Evolutionary conservation across 805 yeast genomes (phyloP), one percentile per base, ranked within the genome.

Genomic region (Candida lessepsii): DNA sequence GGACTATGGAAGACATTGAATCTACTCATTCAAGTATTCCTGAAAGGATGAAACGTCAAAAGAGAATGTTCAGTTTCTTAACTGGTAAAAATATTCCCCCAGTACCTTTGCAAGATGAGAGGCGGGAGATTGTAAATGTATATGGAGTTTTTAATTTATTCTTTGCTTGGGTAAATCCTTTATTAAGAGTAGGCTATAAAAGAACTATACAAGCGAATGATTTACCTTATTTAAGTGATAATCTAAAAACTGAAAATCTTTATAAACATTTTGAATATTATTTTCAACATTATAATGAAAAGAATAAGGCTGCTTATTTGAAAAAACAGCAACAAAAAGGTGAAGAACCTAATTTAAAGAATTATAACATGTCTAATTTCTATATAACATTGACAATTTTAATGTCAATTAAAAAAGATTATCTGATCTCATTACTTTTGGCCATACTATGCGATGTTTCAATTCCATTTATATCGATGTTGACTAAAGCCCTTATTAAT

Each of bases 151-250:
- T 11, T n/a, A 29, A 29, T 18, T 11, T 15, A 6, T 26, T 35
- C 5, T 32, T 8, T 21, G 18, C 5, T 8, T 83, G 88, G 86
- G 58, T 82, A 32, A 54, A 60, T 24, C 85, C 86, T 0, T 48
- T 82, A 31, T 57, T 83, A 61, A 61, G 55, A 14, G 74, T 73
- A 5, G 89, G 89, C 4, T 83, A 83, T 57, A 78, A 75, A 56
- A 68, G 89, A 51, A 81, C 87, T 0, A 55, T 83, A 28, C 73
- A 72, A 29, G 75, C 81, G 3, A 70, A 71, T 33, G 89, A 83
- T 57, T 51, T 81, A 46, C 81, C 40, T 41, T 43, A 41, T 24
- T 49, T 63, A 26, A 45, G 55, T 8, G 56, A 54, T 19, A 55
- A 57, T 25, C 38, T 63, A 53, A 53, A 49, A 39, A 57, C 60